Evolutionary conservation across 2,329 filamentous ascomycete genomes (phyloP).

Genomic region (Fusarium heterosporum): DNA sequence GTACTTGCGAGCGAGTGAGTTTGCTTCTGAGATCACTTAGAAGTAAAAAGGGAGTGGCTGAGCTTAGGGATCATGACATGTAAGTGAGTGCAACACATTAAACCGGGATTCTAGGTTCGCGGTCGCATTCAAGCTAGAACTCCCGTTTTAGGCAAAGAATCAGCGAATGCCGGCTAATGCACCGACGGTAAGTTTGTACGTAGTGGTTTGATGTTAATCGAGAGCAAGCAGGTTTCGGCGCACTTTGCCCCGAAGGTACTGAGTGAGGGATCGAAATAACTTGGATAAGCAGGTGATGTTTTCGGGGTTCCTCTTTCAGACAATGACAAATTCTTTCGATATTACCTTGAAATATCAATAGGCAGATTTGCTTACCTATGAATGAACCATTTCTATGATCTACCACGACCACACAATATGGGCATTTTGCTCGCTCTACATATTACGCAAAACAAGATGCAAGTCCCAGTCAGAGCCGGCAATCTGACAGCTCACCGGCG

Average conservation of each 20-base stretch:
- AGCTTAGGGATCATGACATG: background rate
- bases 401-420: no score
- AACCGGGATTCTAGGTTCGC: background rate
- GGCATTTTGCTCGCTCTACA: no score
- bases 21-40: no score
- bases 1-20: no score
- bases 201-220: background rate
- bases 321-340: background rate
- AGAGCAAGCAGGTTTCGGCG: background rate
- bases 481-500: no score
- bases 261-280: background rate
- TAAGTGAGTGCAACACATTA: background rate
- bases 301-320: slow-evolving; percentile 27
- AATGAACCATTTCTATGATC: no score
- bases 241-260: slow-evolving; percentile 7
- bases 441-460: no score
- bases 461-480: no score
- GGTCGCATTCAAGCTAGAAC: slow-evolving; percentile 17
- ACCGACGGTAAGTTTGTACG: background rate
- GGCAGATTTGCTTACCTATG: no score
- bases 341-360: no score
- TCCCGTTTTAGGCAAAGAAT: slow-evolving; percentile 32
- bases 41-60: no score
- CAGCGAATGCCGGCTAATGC: background rate
- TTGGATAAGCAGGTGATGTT: background rate